Base-by-base conservation (phyloP, 805 yeast genomes). In the Cyberlindnera suaveolens region DNA sequence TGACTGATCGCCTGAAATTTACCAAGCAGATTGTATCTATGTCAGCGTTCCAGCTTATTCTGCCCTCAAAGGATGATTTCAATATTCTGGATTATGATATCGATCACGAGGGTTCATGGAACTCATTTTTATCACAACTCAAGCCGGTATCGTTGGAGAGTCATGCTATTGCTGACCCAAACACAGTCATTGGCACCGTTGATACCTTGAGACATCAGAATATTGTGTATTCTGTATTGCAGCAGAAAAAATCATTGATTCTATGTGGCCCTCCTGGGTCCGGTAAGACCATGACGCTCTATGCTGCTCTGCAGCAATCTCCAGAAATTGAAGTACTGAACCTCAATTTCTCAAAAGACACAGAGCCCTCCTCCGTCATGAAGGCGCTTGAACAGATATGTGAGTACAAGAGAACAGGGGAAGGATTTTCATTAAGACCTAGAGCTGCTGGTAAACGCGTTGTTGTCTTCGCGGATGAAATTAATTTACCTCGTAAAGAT, bases 211-310 rank as follows among this genome's bases (percentile, higher is more conserved):
- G 80, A 43, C 85, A 85, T 44, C 91, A 86, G 46, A 58, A 65
- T 1, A 54, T 85, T 10, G 68, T 91, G 2, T 74, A 71, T 42
- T 66, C 80, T 0, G 60, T 85, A 2, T 54, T 90, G 31, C 67
- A 68, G 30, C 75, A 76, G 36, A 81, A 75, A 42, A 65, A 65
- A 33, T 78, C 95, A 0, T 59, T 87, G 15, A 67, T 91, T 23
- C 67, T 91, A 18, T 88, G 96, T 63, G 98, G 98, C 3, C 98
- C 98, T 0, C 97, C 98, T 0, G 98, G 98, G 4, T 84, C 96
- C 0, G 98, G 98, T 45, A 91, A 91, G 58, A 90, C 98, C 0
- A 90, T 91, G 98, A 80, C 90, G 0, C 63, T 91, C 16, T 71
- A 86, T 50, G 77, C 82, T 38, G 80, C 88, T 0, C 58, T 91